Percentiles rank a stretch among this genome's conserved stretches.
Evolutionary conservation across 768 basidiomycete genomes (phyloP).

Genomic region (Trametes punicea): DNA sequence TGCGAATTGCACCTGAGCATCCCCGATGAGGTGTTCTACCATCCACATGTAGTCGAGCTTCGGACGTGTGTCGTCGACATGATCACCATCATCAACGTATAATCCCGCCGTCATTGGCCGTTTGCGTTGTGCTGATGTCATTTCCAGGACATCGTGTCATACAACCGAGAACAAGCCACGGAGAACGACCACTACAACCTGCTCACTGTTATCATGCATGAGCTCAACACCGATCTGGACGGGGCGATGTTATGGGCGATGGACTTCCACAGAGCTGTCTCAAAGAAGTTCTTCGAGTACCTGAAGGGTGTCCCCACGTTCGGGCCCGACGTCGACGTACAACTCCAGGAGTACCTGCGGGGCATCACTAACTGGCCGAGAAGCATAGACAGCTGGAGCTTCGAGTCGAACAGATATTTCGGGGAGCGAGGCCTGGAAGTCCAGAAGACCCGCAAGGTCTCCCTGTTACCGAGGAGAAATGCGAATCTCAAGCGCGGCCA

Average conservation of each 20-base stretch:
- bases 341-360: conserved; percentile 27
- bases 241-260: conserved; percentile 21
- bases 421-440: conserved; percentile 27
- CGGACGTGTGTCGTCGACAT: conserved; percentile 56
- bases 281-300: conserved; percentile 23
- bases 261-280: conserved; percentile 15
- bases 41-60: conserved; percentile 48
- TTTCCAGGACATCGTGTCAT: conserved; percentile 29
- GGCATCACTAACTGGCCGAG: conserved; percentile 29
- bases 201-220: conserved; percentile 28
- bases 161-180: conserved; percentile 29
- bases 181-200: conserved; percentile 29
- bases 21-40: conserved; percentile 53
- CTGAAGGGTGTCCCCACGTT: conserved; percentile 29
- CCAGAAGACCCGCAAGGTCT: conserved; percentile 23
- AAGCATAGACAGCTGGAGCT: conserved; percentile 30
- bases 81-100: conserved; percentile 64
- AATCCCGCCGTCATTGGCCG: conserved; percentile 17
- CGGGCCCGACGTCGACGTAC: conserved; percentile 25
- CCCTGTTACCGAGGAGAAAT: conserved; percentile 12
- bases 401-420: conserved; percentile 33
- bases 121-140: neutral
- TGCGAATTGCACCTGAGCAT: conserved; percentile 49
- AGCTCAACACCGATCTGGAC: conserved; percentile 17
- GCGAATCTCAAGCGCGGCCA: neutral